phyloP scores from a whole-genome alignment of 2,329 filamentous ascomycete genomes.

The Ophiostoma sp. region DNA sequence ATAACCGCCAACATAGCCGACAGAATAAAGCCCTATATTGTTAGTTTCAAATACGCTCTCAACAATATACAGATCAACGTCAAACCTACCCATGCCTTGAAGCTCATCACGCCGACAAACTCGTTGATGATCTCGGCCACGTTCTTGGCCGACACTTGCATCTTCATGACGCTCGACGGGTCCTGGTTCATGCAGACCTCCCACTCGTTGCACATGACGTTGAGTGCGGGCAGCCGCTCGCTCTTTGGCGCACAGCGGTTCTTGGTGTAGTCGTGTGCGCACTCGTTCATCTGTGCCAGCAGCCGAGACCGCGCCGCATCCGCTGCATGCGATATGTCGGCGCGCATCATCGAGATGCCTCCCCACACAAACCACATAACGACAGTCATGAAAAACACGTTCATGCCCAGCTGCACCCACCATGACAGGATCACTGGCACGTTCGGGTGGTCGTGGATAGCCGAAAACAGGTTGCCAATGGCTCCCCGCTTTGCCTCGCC shows the following conservation, averaged over 20 bases:
- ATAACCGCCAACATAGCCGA: conserved; percentile 45
- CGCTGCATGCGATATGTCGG: conserved; percentile 69
- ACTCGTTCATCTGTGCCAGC: conserved; percentile 66
- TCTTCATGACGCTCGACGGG: conserved; percentile 67
- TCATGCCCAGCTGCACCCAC: conserved; percentile 58
- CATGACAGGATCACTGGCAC: conserved; percentile 54
- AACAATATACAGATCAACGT: no score
- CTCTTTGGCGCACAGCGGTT: conserved; percentile 66
- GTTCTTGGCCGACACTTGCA: conserved; percentile 77
- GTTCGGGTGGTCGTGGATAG: conserved; percentile 52
- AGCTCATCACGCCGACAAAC: conserved; percentile 84
- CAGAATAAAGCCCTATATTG: conserved; percentile 41
- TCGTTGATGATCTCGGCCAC: conserved; percentile 91
- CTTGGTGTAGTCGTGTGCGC: conserved; percentile 64
- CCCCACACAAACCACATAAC: conserved; percentile 63
- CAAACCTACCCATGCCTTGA: conserved; percentile 54
- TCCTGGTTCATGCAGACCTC: conserved; percentile 82
- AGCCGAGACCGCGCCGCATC: conserved; percentile 63
- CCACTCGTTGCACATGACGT: conserved; percentile 71
- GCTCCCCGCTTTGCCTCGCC: conserved; percentile 31
- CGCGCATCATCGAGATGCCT: conserved; percentile 62
- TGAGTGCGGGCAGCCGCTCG: conserved; percentile 65
- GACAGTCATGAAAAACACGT: conserved; percentile 52
- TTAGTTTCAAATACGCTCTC: no score
- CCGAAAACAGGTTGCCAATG: conserved; percentile 43